phyloP scores from a whole-genome alignment of 139 green algal genomes.

The Tetraselmis chui region DNA sequence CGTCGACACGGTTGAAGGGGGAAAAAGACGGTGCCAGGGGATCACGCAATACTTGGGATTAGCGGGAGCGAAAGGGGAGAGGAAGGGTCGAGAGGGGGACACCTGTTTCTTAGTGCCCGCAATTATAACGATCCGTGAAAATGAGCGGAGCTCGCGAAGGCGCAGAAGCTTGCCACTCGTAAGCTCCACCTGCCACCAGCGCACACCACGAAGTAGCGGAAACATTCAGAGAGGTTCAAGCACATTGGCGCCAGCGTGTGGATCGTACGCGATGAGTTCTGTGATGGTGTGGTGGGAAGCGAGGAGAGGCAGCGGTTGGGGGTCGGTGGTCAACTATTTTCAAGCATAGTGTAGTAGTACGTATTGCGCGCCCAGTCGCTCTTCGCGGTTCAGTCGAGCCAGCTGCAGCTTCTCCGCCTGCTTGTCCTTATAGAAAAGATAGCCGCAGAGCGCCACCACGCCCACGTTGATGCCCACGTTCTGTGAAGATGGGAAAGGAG shows the following conservation, averaged over 20 bases:
- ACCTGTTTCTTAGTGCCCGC: constrained; percentile 55
- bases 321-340: too few species aligned
- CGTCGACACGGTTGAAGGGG: too few species aligned
- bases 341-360: too few species aligned
- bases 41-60: too few species aligned
- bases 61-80: not conserved
- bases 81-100: too few species aligned
- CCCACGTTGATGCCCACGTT: constrained; percentile 63
- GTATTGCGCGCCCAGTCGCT: constrained; percentile 38
- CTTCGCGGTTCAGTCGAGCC: constrained; percentile 54
- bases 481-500: constrained; percentile 2
- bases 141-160: constrained; percentile 45
- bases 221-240: too few species aligned
- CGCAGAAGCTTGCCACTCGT: constrained; percentile 46
- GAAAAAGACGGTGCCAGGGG: too few species aligned
- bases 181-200: constrained; percentile 62
- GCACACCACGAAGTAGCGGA: too few species aligned
- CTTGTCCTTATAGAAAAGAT: constrained; percentile 26
- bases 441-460: constrained; percentile 34
- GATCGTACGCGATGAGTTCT: too few species aligned
- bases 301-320: too few species aligned
- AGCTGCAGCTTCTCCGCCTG: constrained; percentile 11
- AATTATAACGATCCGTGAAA: constrained; percentile 49
- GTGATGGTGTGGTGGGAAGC: too few species aligned
- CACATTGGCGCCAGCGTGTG: too few species aligned